phyloP scores from a whole-genome alignment of 805 yeast genomes.

The Blastobotrys attinorum region DNA sequence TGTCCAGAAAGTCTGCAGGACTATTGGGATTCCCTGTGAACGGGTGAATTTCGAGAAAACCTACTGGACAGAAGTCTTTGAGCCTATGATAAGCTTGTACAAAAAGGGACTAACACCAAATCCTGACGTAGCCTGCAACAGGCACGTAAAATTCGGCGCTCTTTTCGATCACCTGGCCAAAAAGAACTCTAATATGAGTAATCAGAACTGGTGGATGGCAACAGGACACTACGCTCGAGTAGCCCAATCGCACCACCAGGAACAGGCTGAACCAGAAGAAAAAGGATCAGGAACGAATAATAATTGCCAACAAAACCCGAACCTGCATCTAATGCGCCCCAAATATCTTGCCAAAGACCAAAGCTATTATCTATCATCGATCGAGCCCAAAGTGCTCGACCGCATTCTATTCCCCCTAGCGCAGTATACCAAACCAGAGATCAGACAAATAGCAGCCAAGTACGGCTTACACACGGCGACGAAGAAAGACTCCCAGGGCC shows the following conservation, averaged over 20 bases:
- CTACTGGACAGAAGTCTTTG: constrained; percentile 88
- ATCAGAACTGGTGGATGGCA: constrained; percentile 67
- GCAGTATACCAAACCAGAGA: constrained; percentile 62
- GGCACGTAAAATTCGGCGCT: constrained; percentile 78
- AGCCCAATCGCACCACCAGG: constrained; percentile 23
- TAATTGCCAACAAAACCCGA: constrained; percentile 22
- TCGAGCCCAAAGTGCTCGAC: constrained; percentile 39
- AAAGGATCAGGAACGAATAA: no score
- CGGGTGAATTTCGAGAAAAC: constrained; percentile 81
- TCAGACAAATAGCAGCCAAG: constrained; percentile 57
- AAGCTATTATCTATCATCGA: constrained; percentile 77
- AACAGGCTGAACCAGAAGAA: no score
- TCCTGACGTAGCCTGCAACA: constrained; percentile 88
- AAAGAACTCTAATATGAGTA: constrained; percentile 22
- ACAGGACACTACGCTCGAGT: constrained; percentile 49
- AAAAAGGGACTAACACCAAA: constrained; percentile 78
- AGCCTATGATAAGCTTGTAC: constrained; percentile 80
- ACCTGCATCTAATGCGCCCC: constrained; percentile 49
- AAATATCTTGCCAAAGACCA: constrained; percentile 67
- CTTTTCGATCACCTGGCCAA: constrained; percentile 48
- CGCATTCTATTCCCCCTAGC: constrained; percentile 75
- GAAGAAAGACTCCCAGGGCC: constrained; percentile 92
- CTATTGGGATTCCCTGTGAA: constrained; percentile 59
- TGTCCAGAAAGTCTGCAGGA: constrained; percentile 56
- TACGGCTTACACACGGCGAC: constrained; percentile 50